Conservation (phyloP, 1,284 basidiomycete genomes). For the Naganishia liquefaciens region DNA sequence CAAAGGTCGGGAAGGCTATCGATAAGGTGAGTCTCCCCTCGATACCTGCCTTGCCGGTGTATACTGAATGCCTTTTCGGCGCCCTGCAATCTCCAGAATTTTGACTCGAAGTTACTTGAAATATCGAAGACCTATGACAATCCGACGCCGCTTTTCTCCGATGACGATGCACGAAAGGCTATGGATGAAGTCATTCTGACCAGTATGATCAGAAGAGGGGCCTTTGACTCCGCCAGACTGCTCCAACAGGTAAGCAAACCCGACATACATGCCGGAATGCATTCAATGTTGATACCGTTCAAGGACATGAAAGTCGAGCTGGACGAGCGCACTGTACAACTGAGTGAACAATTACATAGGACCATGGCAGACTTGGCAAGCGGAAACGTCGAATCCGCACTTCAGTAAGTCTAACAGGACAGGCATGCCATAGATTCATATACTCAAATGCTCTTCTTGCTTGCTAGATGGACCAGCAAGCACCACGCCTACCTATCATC, state of each 20-base stretch:
- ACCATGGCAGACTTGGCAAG: slow-evolving; percentile 69
- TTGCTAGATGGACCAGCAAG: slow-evolving; percentile 68
- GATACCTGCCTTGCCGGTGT: slow-evolving; percentile 59
- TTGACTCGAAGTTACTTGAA: slow-evolving; percentile 46
- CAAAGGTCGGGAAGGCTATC: slow-evolving; percentile 75
- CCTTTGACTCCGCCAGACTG: slow-evolving; percentile 47
- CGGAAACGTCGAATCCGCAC: slow-evolving; percentile 70
- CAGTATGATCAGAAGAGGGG: slow-evolving; percentile 45
- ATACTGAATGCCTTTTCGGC: slow-evolving; percentile 41
- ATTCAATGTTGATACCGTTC: slow-evolving; percentile 12
- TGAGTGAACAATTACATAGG: slow-evolving; percentile 70
- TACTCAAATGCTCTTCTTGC: slow-evolving; percentile 4
- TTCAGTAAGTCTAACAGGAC: slow-evolving; percentile 61
- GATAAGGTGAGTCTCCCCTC: slow-evolving; percentile 79
- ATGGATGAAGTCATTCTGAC: slow-evolving; percentile 48
- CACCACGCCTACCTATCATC: slow-evolving; percentile 67
- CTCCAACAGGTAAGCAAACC: slow-evolving; percentile 40
- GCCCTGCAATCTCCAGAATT: slow-evolving; percentile 58
- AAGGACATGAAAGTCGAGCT: slow-evolving; percentile 73
- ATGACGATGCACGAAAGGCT: slow-evolving; percentile 38
- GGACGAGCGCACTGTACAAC: slow-evolving; percentile 60
- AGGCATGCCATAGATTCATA: not conserved
- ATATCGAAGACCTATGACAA: slow-evolving; percentile 49
- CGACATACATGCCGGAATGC: slow-evolving; percentile 6
- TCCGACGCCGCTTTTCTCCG: slow-evolving; percentile 47